These are phyloP conservation scores for Nakazawaea populi DNA, from an alignment of 805 yeast species.

Conservation along the genomic window DNA sequence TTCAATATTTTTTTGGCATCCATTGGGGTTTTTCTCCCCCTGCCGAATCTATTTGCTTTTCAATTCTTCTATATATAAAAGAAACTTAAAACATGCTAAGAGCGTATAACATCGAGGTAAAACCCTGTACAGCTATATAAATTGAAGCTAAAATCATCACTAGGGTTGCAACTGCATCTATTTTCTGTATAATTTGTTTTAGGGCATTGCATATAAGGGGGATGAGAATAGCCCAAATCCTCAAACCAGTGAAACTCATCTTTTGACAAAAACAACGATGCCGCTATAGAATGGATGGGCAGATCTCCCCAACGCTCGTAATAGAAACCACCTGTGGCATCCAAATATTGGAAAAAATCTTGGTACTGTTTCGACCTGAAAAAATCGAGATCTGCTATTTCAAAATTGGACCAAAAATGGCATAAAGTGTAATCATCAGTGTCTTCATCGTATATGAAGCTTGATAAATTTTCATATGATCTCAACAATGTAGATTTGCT, in stretches of 20 bases:
- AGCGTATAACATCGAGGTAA: slow-evolving; percentile 5
- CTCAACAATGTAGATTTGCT: neutral
- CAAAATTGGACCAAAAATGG: slow-evolving; percentile 82
- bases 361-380: slow-evolving; percentile 54
- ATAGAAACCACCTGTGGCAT: slow-evolving; percentile 69
- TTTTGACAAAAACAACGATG: slow-evolving; percentile 24
- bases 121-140: slow-evolving; percentile 10
- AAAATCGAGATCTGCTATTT: slow-evolving; percentile 63
- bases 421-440: slow-evolving; percentile 50
- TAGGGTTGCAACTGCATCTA: slow-evolving; percentile 26
- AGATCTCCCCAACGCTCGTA: slow-evolving; percentile 92
- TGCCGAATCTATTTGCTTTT: no score
- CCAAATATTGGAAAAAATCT: slow-evolving; percentile 57
- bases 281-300: slow-evolving; percentile 43
- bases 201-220: slow-evolving; percentile 30
- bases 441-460: slow-evolving; percentile 7
- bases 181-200: slow-evolving; percentile 11
- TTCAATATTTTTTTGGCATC: no score
- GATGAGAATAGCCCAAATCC: slow-evolving; percentile 28
- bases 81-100: neutral
- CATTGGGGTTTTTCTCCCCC: no score
- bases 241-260: slow-evolving; percentile 24
- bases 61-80: neutral
- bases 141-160: slow-evolving; percentile 17
- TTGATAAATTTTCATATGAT: neutral